Evolutionary conservation across 176 grass and related monocot genomes (phyloP).

Genomic region (Pontederia paniculata): DNA sequence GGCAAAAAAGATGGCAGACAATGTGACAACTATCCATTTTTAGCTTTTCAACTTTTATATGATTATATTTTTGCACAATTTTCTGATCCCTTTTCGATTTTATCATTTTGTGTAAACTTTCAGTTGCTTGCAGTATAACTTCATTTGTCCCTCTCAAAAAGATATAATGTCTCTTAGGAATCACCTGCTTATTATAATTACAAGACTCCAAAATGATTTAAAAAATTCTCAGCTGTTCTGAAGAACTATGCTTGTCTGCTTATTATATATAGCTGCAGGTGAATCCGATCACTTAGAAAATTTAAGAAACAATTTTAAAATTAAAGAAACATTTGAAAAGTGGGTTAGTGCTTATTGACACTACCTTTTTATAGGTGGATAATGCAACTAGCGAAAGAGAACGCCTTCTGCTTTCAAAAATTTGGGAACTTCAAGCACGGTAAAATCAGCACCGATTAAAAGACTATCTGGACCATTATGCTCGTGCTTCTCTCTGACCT

Average conservation of each 20-base stretch:
- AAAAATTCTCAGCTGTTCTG: not conserved
- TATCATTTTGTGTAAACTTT: not conserved
- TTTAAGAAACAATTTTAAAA: not conserved
- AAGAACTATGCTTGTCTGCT: not conserved
- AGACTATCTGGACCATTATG: not conserved
- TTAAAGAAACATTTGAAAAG: not conserved
- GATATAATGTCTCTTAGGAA: not conserved
- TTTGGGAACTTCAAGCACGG: slow-evolving; percentile 83
- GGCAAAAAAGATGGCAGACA: too few species aligned
- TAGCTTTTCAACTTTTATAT: too few species aligned
- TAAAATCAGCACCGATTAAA: slow-evolving; percentile 12
- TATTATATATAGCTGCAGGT: not conserved
- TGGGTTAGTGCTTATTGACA: not conserved
- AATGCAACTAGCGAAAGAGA: slow-evolving; percentile 61
- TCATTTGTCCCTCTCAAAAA: not conserved
- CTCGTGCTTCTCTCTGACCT: too few species aligned
- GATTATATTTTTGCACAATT: too few species aligned
- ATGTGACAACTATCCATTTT: too few species aligned
- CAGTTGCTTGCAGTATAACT: not conserved
- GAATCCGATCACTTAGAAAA: not conserved
- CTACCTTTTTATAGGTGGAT: slow-evolving; percentile 39
- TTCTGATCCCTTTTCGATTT: too few species aligned
- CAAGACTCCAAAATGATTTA: not conserved
- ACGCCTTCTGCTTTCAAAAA: slow-evolving; percentile 59
- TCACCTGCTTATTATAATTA: not conserved